phyloP scores from a whole-genome alignment of 306 rosid genomes.

The Begonia peltatifolia region DNA sequence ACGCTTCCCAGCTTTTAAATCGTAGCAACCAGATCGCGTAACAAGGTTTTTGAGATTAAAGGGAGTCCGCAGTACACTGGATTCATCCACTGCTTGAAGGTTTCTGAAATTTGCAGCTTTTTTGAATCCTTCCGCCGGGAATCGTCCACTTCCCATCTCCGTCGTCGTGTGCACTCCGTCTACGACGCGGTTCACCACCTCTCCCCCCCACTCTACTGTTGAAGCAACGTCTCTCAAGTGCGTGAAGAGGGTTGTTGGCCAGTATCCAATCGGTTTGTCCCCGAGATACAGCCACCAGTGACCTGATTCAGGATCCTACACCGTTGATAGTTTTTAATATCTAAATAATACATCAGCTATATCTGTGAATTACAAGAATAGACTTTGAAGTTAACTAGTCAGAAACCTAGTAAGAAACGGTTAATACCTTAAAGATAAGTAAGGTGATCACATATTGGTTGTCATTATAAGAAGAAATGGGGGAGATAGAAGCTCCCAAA shows the following conservation, averaged over 20 bases:
- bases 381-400: no score
- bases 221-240: constrained; percentile 88
- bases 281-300: constrained; percentile 99
- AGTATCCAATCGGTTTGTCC: constrained; percentile 62
- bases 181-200: constrained; percentile 66
- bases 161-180: constrained; percentile 88
- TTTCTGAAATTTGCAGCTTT: constrained; percentile 80
- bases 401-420: neutral
- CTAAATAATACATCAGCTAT: no score
- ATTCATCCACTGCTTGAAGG: constrained; percentile 71
- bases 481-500: constrained; percentile 93
- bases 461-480: constrained; percentile 39
- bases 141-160: constrained; percentile 89
- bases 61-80: constrained; percentile 81
- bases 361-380: no score
- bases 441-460: constrained; percentile 81
- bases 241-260: constrained; percentile 96
- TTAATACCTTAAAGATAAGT: constrained; percentile 85
- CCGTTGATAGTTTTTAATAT: no score
- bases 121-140: constrained; percentile 82
- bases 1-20: constrained; percentile 65
- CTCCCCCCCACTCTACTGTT: constrained; percentile 98
- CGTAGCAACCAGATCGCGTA: constrained; percentile 77
- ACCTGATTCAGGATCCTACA: constrained; percentile 89
- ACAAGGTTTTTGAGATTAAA: constrained; percentile 67